Percentiles rank a stretch among this genome's conserved stretches.
These are phyloP conservation scores for Volvariella surrecta DNA, from an alignment of 1,284 basidiomycete genomes.

Conservation along the genomic window DNA sequence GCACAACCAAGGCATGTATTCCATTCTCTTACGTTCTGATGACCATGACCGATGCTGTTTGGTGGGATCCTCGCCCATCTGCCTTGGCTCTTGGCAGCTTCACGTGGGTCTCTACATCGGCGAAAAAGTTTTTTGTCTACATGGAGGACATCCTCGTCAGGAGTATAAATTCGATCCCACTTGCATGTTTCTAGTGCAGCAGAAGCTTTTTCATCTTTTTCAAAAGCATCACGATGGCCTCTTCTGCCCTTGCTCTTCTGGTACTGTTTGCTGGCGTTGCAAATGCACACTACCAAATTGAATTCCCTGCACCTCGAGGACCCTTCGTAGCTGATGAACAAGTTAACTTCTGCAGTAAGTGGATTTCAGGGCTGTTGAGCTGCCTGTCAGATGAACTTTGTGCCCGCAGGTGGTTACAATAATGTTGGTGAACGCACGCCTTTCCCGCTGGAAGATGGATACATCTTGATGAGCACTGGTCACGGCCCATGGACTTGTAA, in stretches of 20 bases:
- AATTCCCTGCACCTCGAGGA: slow-evolving; percentile 57
- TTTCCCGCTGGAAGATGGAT: slow-evolving; percentile 45
- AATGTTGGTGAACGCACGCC: slow-evolving; percentile 35
- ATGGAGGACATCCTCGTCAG: too few species aligned
- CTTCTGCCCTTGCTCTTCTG: slow-evolving; percentile 14
- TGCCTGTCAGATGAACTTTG: too few species aligned
- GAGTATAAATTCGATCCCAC: too few species aligned
- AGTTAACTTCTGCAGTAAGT: slow-evolving; percentile 45
- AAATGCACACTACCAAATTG: slow-evolving; percentile 63
- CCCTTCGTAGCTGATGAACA: slow-evolving; percentile 49
- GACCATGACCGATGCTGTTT: too few species aligned
- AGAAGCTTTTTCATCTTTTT: too few species aligned
- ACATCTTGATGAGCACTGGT: slow-evolving; percentile 32
- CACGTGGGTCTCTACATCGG: not conserved
- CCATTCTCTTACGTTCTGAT: too few species aligned
- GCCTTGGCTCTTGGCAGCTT: not conserved
- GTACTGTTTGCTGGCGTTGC: slow-evolving; percentile 24
- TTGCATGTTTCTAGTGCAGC: too few species aligned
- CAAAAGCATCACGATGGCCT: slow-evolving; percentile 14
- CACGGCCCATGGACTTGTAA: slow-evolving; percentile 32
- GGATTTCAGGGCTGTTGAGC: not conserved
- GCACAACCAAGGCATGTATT: too few species aligned
- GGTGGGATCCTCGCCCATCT: too few species aligned
- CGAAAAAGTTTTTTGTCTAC: not conserved
- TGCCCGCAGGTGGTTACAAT: slow-evolving; percentile 37